Conservation (phyloP, 202 grass and related monocot species). For the Carex arenaria region DNA sequence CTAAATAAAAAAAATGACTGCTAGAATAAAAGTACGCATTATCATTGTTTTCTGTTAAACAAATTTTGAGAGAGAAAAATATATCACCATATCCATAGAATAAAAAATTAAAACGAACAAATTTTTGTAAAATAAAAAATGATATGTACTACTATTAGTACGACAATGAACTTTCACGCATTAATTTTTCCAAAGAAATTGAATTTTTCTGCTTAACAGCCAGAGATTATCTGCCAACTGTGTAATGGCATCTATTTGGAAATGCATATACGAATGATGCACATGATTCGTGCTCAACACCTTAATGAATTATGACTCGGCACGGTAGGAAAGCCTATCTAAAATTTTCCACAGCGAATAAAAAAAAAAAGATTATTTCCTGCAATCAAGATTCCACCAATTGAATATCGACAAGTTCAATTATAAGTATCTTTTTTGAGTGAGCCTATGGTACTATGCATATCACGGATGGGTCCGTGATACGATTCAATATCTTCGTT, state of each 20-base stretch:
- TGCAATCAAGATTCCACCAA: not conserved
- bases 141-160: not conserved
- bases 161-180: not conserved
- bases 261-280: no score
- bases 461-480: no score
- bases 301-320: not conserved
- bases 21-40: no score
- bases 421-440: not conserved
- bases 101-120: not conserved
- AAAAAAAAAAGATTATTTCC: not conserved
- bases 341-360: not conserved
- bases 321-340: not conserved
- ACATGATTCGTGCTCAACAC: not conserved
- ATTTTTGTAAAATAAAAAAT: not conserved
- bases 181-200: no score
- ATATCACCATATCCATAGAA: not conserved
- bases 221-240: no score
- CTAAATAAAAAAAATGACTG: no score
- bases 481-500: no score
- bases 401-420: not conserved
- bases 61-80: no score
- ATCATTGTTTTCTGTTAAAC: no score
- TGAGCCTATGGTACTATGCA: no score
- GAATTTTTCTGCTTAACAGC: no score
- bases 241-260: no score